phyloP scores from a whole-genome alignment of 192 early-diverging fungal species.

The Rhizoclosmatium sp. region DNA sequence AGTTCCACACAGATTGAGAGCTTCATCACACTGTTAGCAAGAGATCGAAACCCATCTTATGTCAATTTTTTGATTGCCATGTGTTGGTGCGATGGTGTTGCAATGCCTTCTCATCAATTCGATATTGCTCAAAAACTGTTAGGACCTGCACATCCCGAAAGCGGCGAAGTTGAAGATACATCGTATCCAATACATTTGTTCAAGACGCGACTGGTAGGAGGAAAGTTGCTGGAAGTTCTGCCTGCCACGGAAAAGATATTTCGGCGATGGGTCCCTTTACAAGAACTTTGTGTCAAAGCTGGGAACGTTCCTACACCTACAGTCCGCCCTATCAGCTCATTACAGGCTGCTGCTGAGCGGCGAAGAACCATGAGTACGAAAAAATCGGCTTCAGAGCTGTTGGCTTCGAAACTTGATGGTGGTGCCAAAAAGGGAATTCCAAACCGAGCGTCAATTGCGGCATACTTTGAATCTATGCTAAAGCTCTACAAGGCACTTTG shows the following conservation, averaged over 20 bases:
- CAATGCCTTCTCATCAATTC: slow-evolving; percentile 39
- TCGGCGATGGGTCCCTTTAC: slow-evolving; percentile 36
- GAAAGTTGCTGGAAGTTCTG: slow-evolving; percentile 23
- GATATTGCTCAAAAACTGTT: slow-evolving; percentile 40
- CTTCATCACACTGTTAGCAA: slow-evolving; percentile 37
- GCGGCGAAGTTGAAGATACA: neutral
- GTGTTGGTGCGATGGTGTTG: slow-evolving; percentile 41
- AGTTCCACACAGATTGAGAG: slow-evolving; percentile 31
- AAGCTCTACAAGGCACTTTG: slow-evolving; percentile 45
- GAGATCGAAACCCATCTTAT: slow-evolving; percentile 43
- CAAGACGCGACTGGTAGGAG: slow-evolving; percentile 1
- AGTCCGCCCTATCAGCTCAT: neutral
- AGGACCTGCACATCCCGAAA: neutral
- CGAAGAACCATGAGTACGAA: slow-evolving; percentile 27
- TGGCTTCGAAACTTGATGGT: neutral
- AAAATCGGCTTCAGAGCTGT: neutral
- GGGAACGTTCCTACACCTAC: neutral
- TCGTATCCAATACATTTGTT: slow-evolving; percentile 24
- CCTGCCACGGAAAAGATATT: slow-evolving; percentile 20
- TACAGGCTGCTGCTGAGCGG: neutral
- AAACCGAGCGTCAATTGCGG: slow-evolving; percentile 13
- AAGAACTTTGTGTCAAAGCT: slow-evolving; percentile 32
- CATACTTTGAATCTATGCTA: slow-evolving; percentile 37
- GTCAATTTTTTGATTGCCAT: slow-evolving; percentile 48
- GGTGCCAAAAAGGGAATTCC: slow-evolving; percentile 10